Evolutionary conservation across 768 basidiomycete species (phyloP), one percentile per base, ranked within the genome.

Genomic region (Tricholoma hemisulphureum): DNA sequence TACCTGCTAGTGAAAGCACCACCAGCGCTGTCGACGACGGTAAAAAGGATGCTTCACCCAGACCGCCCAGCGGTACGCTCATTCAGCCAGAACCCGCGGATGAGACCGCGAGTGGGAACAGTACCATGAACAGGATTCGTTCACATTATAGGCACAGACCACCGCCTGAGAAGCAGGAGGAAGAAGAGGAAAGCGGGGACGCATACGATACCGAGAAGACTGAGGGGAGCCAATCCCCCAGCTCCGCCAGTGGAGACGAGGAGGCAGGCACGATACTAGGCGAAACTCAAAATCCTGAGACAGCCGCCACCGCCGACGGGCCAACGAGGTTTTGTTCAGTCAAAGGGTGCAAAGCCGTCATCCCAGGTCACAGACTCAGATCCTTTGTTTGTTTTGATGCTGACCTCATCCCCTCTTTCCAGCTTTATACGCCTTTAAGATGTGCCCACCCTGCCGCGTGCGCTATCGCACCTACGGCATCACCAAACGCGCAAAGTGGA

Each of bases 401-500:
- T 51, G 51, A 61, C 16, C 43, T 56, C 28, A 29, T 32, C 28
- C 51, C 14, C 28, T 34, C 32, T 23, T 29, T 37, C 14, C 45
- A 73, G 75, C 52, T 10, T 64, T 55, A 0, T 76, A 75, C 56
- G 65, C 67, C 28, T 78, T 66, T 67, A 78, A 75, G 58, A 80
- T 80, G 80, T 81, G 79, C 56, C 66, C 71, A 4, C 65, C 75
- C 0, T 84, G 83, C 63, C 74, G 83, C 21, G 67, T 72, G 29
- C 73, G 80, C 8, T 83, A 83, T 66, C 76, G 80, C 50, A 71
- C 64, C 31, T 84, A 85, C 55, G 82, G 83, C 0, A 80, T 69
- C 50, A 83, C 81, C 1, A 85, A 83, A 65, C 79, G 83, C 16
- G 74, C 74, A 2, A 85, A 83, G 61, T 80, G 79, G 80, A 81